Conservation (phyloP, 2,329 filamentous ascomycete species). For the Colletotrichum chrysophilum region DNA sequence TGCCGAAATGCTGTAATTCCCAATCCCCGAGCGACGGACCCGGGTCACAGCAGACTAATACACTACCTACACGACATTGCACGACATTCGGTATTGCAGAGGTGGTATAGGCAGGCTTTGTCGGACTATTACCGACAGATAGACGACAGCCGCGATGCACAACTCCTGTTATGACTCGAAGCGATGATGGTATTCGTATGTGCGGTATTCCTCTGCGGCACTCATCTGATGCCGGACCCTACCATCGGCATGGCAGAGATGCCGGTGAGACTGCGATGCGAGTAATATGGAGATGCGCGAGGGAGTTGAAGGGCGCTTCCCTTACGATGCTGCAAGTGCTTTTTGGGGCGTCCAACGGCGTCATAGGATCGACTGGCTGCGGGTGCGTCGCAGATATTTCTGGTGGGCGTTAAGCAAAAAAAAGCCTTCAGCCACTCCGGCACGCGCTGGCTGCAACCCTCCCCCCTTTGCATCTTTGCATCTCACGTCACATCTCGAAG, state of each 20-base stretch:
- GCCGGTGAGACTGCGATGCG: background rate
- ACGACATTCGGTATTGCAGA: background rate
- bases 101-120: background rate
- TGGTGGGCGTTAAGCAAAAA: background rate
- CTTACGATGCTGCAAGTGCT: background rate
- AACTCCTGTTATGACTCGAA: background rate
- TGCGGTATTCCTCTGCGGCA: background rate
- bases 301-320: background rate
- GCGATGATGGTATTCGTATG: background rate
- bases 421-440: background rate
- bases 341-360: background rate
- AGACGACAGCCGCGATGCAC: background rate
- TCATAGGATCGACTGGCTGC: conserved; percentile 1
- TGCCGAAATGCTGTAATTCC: background rate
- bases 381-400: conserved; percentile 9
- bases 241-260: background rate
- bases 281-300: background rate
- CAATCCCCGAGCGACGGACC: background rate
- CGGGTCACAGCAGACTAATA: background rate
- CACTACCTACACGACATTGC: background rate
- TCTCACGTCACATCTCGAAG: conserved; percentile 8
- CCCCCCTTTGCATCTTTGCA: background rate
- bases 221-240: background rate
- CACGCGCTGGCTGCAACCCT: background rate
- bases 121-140: conserved; percentile 8